Conservation (phyloP, 768 basidiomycete genomes). For the Boletus vermiculosoides region DNA sequence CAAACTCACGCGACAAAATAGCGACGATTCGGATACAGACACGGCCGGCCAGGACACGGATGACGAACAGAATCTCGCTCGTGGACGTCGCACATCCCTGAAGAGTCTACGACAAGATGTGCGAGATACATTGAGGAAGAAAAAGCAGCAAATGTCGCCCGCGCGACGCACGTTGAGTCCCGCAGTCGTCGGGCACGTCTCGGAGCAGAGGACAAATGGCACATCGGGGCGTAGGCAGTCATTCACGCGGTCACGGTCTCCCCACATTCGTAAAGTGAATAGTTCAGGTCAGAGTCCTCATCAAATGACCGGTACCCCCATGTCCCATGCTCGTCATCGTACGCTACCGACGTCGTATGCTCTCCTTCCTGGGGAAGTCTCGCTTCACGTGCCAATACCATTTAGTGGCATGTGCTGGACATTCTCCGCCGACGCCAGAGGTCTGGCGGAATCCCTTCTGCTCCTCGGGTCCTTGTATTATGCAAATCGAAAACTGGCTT, state of each 20-base stretch:
- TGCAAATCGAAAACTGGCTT: constrained; percentile 43
- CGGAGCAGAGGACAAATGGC: constrained; percentile 36
- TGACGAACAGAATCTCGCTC: constrained; percentile 41
- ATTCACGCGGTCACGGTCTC: constrained; percentile 76
- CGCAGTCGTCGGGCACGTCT: constrained; percentile 22
- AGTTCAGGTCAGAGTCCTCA: constrained; percentile 36
- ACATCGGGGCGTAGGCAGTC: constrained; percentile 40
- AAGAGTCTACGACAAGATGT: constrained; percentile 30
- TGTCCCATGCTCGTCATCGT: constrained; percentile 44
- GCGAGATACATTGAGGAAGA: constrained; percentile 27
- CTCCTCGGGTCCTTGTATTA: constrained; percentile 63
- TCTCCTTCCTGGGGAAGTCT: constrained; percentile 50
- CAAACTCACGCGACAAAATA: constrained; percentile 24
- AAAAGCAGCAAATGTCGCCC: constrained; percentile 28
- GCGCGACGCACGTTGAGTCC: constrained; percentile 27
- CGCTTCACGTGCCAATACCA: constrained; percentile 45
- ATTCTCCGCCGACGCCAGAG: constrained; percentile 60
- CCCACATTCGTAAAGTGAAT: constrained; percentile 42
- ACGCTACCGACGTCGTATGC: constrained; percentile 20
- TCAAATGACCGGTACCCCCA: constrained; percentile 40
- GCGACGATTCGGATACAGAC: constrained; percentile 51
- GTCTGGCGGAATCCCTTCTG: constrained; percentile 61
- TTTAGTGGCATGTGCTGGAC: constrained; percentile 39
- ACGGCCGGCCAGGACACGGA: constrained; percentile 62
- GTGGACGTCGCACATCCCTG: constrained; percentile 43